Evolutionary conservation across 2,329 filamentous ascomycete genomes (phyloP), one percentile per base, ranked within the genome.

Genomic region (Cordyceps javanica): DNA sequence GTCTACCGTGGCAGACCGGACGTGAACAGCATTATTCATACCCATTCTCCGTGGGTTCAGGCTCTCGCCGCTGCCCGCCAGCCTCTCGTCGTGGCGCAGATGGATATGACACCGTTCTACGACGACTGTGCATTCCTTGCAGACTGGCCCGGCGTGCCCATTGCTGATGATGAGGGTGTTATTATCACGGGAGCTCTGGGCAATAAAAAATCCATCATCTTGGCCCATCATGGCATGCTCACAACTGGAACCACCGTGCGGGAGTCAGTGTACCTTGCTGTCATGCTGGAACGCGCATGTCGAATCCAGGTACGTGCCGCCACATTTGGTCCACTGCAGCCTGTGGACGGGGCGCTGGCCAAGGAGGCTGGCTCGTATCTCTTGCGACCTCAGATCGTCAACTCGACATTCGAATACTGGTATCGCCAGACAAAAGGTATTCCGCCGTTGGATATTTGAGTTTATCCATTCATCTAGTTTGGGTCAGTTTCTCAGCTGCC

Each of bases 11-110:
- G 30, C 25, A 28, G 55, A 2, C 36, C 45, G 5, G 45, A 57
- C 46, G 45, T 57, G 21, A 51, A 57, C 45, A 57, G 55, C 38
- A 57, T 57, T 30, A 25, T 57, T 2, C 55, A 57, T 30, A 48
- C 48, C 10, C 55, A 57, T n/a, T 57, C 55, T 5, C 45, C 45
- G 9, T 57, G 55, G 55, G 55, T 49, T n/a, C 55, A 57, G 28
- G 34, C 55, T 23, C 34, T 57, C 16, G 55, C 34, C 34, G 55
- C 55, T 7, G 55, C 55, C 23, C 34, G 44, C 23, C 44, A 57
- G 38, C 55, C 55, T 19, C 46, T 57, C n/a, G 46, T 57, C 38
- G 55, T 57, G 13, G 55, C 55, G 21, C 55, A 57, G 46, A 57
- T 57, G 55, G 55, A 57, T 19, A 57, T 57, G 55, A 57, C 55